Conservation (phyloP, 768 basidiomycete species). For the Lentinula lateritia region DNA sequence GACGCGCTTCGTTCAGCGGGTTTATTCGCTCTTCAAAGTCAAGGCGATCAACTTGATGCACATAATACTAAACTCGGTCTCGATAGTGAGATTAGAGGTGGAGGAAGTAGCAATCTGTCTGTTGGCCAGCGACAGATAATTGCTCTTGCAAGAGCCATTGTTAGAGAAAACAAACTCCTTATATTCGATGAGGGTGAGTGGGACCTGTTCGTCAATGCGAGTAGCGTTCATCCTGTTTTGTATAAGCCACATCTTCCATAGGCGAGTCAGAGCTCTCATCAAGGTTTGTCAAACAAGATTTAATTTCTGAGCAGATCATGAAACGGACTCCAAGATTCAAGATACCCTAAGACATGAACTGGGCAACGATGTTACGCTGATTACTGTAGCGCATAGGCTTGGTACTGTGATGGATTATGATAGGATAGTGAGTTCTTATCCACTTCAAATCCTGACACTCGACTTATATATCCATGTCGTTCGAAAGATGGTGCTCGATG, state of each 20-base stretch:
- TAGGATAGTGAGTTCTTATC: constrained; percentile 13
- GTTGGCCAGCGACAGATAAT: constrained; percentile 74
- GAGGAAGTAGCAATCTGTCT: constrained; percentile 68
- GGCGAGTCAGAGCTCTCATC: constrained; percentile 23
- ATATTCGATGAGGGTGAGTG: constrained; percentile 56
- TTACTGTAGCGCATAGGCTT: constrained; percentile 37
- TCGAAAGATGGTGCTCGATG: constrained; percentile 28
- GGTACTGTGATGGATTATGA: constrained; percentile 25
- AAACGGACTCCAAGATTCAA: constrained; percentile 59
- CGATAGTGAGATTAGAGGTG: constrained; percentile 39
- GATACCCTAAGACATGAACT: constrained; percentile 26
- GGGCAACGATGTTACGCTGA: constrained; percentile 29
- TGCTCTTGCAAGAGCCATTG: constrained; percentile 57
- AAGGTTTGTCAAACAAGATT: neutral
- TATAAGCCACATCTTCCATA: constrained; percentile 40
- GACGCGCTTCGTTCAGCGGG: constrained; percentile 35
- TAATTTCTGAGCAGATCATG: constrained; percentile 35
- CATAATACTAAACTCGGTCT: constrained; percentile 39
- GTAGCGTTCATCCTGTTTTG: constrained; percentile 16
- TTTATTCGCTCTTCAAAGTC: constrained; percentile 31
- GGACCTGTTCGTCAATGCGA: neutral
- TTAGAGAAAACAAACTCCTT: constrained; percentile 53
- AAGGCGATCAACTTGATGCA: constrained; percentile 24
- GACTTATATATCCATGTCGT: neutral
- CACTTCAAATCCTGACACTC: neutral